phyloP scores from a whole-genome alignment of 2,329 filamentous ascomycete species.

The Curvularia sp. region DNA sequence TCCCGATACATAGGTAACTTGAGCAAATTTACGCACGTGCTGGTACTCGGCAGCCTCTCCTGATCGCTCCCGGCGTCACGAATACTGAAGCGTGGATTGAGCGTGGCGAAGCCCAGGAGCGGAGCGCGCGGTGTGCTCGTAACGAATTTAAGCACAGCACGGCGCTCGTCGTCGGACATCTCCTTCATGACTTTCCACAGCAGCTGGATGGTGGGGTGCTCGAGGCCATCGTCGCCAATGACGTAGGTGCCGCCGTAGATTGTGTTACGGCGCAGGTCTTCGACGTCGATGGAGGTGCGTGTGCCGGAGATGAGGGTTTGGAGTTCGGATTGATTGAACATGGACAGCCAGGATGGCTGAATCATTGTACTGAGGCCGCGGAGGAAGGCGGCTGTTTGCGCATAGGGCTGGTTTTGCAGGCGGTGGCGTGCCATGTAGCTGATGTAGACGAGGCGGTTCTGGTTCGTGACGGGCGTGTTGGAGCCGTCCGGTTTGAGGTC shows the following conservation, averaged over 20 bases:
- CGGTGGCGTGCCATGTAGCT: conserved; percentile 89
- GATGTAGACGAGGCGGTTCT: conserved; percentile 93
- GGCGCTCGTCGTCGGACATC: conserved; percentile 76
- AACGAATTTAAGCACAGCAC: conserved; percentile 93
- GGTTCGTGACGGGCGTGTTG: conserved; percentile 81
- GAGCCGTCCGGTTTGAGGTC: conserved; percentile 80
- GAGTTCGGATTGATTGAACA: conserved; percentile 97
- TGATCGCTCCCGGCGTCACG: conserved; percentile 81
- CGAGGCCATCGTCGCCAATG: conserved; percentile 84
- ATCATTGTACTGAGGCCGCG: conserved; percentile 87
- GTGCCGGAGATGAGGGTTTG: conserved; percentile 93
- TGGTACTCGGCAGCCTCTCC: conserved; percentile 84
- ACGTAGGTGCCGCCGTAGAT: conserved; percentile 86
- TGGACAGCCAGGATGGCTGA: conserved; percentile 89
- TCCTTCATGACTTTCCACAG: conserved; percentile 91
- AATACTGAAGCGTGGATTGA: conserved; percentile 88
- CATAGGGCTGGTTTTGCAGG: conserved; percentile 77
- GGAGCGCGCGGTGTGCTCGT: conserved; percentile 92
- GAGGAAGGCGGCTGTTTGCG: conserved; percentile 88
- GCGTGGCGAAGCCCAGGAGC: conserved; percentile 82
- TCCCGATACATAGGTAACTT: conserved; percentile 85
- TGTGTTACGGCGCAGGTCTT: conserved; percentile 84
- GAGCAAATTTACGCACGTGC: conserved; percentile 92
- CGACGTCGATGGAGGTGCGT: conserved; percentile 81
- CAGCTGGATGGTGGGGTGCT: conserved; percentile 83